Conservation (phyloP, 2,329 filamentous ascomycete species). For the Cryphonectria japonica region DNA sequence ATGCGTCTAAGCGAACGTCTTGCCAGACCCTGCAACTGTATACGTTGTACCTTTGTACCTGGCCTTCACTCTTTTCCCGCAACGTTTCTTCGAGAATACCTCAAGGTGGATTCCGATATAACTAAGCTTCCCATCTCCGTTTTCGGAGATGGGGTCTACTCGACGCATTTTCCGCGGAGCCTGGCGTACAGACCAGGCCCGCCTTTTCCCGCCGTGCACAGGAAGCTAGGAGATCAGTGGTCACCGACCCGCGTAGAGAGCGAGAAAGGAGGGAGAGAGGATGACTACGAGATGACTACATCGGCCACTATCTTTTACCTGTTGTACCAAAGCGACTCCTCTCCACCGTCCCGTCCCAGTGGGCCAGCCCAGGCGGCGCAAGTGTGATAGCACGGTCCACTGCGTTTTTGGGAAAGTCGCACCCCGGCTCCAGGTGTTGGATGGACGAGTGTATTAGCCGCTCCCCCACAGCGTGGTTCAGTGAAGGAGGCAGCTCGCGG, state of each 20-base stretch:
- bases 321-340: not conserved
- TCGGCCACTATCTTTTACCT: not conserved
- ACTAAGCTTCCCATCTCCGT: not conserved
- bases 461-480: not conserved
- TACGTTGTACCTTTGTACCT: not conserved
- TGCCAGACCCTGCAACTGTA: not conserved
- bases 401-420: not conserved
- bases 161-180: not conserved
- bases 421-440: not conserved
- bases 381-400: not conserved
- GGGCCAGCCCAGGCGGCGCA: not conserved
- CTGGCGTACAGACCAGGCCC: not conserved
- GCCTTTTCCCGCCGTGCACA: not conserved
- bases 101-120: not conserved
- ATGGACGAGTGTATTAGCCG: too few relatives aligned
- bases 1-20: not conserved
- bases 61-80: not conserved
- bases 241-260: not conserved
- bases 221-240: not conserved
- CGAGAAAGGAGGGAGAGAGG: not conserved
- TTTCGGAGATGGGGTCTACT: not conserved
- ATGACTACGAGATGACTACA: not conserved
- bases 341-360: not conserved
- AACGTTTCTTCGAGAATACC: not conserved
- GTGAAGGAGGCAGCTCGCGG: not conserved